Evolutionary conservation across 2,329 filamentous ascomycete species (phyloP), one percentile per base, ranked within the genome.

Genomic region (Taxawa tesnikishii): DNA sequence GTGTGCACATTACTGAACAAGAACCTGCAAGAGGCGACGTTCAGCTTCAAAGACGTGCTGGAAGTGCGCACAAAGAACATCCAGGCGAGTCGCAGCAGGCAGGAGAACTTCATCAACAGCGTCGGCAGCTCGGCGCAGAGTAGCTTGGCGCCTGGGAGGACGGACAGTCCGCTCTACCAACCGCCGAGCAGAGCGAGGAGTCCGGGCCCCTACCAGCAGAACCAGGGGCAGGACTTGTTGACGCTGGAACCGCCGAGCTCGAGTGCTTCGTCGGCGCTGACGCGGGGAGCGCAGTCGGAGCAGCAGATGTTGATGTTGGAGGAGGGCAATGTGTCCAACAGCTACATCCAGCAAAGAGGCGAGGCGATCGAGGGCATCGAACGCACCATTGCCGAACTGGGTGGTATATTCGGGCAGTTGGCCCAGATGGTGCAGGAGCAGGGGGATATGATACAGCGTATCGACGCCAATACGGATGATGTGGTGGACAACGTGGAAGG

Each of bases 401-500:
- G 90, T 16, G 68, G 79, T 10, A 94, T 94, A 40, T 96, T 96
- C 54, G 83, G 85, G 6, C 88, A 98, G 57, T 64, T 98, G 30
- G 88, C 90, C 21, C 78, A 83, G 44, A 96, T 98, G 90, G 90
- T 98, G 17, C 84, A 81, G 34, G 88, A 98, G 56, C 90, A 98
- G 60, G 84, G 83, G 39, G 90, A 94, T 59, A 93, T 94, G 80
- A 93, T 98, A 43, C 84, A 96, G 59, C 71, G 88, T 30, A 94
- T 94, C 50, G 88, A 96, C 49, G 88, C 88, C 43, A 94, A 96
- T 56, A 94, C 88, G 2, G 90, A 98, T 51, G 87, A 94, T 47
- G 84, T 98, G 5, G 88, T 98, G 33, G 88, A 96, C 50, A 98
- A 98, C 47, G 88, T 98, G n/a, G 75, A 94, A 50, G 90, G 90